Conservation (phyloP, 257 asterid genomes). For the Cruciata laevipes region DNA sequence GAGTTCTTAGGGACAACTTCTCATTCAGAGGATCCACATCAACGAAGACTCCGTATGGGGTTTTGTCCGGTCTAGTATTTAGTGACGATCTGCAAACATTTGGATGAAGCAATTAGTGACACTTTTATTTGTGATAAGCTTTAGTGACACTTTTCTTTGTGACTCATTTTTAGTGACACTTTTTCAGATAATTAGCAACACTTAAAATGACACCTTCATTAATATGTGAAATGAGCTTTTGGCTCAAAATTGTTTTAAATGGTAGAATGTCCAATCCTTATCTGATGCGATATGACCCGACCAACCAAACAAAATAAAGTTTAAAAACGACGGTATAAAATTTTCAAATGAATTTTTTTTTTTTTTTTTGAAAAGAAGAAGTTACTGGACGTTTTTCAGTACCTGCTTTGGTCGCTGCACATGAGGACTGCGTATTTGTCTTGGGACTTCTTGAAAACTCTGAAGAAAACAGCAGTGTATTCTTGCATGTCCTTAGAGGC, state of each 20-base stretch:
- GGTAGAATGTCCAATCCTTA: no score
- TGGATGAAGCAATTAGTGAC: not conserved
- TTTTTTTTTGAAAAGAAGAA: no score
- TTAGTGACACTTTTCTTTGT: not conserved
- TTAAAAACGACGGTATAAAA: no score
- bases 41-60: constrained; percentile 30
- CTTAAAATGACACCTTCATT: not conserved
- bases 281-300: not conserved
- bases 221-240: no score
- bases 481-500: constrained; percentile 26
- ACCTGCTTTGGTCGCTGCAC: constrained; percentile 43
- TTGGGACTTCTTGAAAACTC: constrained; percentile 20
- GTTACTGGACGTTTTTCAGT: not conserved
- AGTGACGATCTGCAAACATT: constrained; percentile 27
- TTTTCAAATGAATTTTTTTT: no score
- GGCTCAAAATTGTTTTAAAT: no score
- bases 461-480: constrained; percentile 32
- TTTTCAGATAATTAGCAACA: not conserved
- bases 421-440: constrained; percentile 29
- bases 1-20: constrained; percentile 22
- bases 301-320: not conserved
- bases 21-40: constrained; percentile 26
- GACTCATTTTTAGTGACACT: no score
- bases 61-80: constrained; percentile 23
- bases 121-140: no score